These are phyloP conservation scores for Trichaptum fuscoviolaceum DNA, from an alignment of 768 basidiomycete species.

Conservation along the genomic window DNA sequence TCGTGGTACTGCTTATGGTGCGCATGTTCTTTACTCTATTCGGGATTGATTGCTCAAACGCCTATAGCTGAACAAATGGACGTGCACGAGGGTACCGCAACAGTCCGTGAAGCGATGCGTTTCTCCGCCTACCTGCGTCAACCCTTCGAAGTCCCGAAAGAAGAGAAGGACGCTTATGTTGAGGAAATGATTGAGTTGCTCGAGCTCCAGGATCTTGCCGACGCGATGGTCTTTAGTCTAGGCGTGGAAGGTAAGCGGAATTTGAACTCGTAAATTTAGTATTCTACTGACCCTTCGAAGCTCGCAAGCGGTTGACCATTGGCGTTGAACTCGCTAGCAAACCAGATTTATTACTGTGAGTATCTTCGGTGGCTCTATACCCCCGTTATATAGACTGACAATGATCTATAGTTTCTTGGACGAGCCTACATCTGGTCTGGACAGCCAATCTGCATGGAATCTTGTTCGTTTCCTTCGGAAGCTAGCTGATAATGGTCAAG, in stretches of 20 bases:
- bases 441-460: conserved; percentile 72
- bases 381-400: conserved; percentile 24
- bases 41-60: conserved; percentile 21
- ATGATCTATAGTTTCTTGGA: conserved; percentile 25
- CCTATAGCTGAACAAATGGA: conserved; percentile 74
- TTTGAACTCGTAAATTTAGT: conserved; percentile 18
- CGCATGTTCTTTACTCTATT: conserved; percentile 22
- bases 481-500: conserved; percentile 77
- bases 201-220: conserved; percentile 78
- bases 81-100: conserved; percentile 75
- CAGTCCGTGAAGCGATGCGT: conserved; percentile 80
- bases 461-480: conserved; percentile 77
- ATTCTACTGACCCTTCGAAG: conserved; percentile 28
- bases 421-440: conserved; percentile 52
- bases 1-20: conserved; percentile 76
- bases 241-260: conserved; percentile 43
- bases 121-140: conserved; percentile 86
- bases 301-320: conserved; percentile 83
- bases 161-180: conserved; percentile 75
- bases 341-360: conserved; percentile 69
- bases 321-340: conserved; percentile 90
- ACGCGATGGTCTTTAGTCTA: conserved; percentile 72
- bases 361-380: conserved; percentile 37
- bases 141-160: conserved; percentile 55
- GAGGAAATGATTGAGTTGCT: conserved; percentile 81